Conservation (phyloP, 164 flowering plant species). For the Tetrastigma voinierianum region DNA sequence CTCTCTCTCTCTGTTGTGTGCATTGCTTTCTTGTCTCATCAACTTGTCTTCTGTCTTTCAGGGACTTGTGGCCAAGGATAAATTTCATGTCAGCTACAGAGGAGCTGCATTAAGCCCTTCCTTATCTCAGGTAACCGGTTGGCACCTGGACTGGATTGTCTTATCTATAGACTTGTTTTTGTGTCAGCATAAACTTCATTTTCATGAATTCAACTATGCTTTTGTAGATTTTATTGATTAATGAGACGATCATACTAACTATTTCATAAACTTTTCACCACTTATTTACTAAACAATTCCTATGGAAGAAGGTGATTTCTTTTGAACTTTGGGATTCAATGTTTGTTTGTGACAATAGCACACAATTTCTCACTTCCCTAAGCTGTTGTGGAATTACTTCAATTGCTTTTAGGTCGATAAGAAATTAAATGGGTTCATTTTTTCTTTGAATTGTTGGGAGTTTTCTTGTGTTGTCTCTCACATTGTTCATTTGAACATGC, state of each 20-base stretch:
- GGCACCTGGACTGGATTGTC: too few species aligned
- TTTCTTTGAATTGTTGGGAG: not conserved
- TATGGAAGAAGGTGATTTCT: too few species aligned
- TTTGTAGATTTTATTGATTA: too few species aligned
- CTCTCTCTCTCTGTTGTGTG: not conserved
- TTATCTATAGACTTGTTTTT: too few species aligned
- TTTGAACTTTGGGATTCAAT: too few species aligned
- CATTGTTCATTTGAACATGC: conserved; percentile 23
- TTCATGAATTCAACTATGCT: too few species aligned
- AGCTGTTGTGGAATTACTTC: not conserved
- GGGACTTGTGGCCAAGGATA: conserved; percentile 72
- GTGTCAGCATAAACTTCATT: too few species aligned
- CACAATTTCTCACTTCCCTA: not conserved
- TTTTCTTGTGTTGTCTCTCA: not conserved
- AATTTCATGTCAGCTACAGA: conserved; percentile 85
- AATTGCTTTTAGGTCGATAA: not conserved
- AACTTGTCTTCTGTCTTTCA: conserved; percentile 9
- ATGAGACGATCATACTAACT: too few species aligned
- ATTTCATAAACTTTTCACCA: too few species aligned
- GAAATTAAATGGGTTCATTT: not conserved
- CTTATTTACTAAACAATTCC: too few species aligned
- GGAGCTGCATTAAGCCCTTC: conserved; percentile 77
- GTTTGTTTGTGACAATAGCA: not conserved
- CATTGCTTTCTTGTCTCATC: not conserved
- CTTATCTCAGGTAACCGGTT: conserved; percentile 61